A percentile compares a stretch with the other conserved stretches of the same genome.
These are phyloP conservation scores for Penicillium coffeae DNA, from an alignment of 495 filamentous ascomycete genomes.

Conservation along the genomic window DNA sequence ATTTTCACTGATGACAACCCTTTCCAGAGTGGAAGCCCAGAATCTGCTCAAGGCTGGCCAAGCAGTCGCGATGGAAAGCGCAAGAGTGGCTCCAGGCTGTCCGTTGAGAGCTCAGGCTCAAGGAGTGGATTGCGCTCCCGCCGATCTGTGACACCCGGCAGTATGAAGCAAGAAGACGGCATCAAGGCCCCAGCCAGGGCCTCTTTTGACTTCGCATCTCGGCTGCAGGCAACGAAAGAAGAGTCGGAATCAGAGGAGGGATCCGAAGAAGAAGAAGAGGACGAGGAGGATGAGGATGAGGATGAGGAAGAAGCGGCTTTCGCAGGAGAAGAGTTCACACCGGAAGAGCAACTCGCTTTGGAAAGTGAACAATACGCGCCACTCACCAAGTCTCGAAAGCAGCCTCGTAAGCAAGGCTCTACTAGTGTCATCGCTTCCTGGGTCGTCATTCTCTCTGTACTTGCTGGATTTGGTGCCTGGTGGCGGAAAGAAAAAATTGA, in stretches of 20 bases:
- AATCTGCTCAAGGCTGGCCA: constrained; percentile 25
- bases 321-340: constrained; percentile 86
- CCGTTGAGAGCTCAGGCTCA: constrained; percentile 27
- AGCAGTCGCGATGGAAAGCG: constrained; percentile 44
- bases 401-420: constrained; percentile 30
- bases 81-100: constrained; percentile 44
- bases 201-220: constrained; percentile 43
- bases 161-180: constrained; percentile 37
- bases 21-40: constrained; percentile 80
- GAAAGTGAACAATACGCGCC: constrained; percentile 44
- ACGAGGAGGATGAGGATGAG: constrained; percentile 47
- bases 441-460: constrained; percentile 59
- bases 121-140: constrained; percentile 37
- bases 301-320: too few relatives aligned
- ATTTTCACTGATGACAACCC: constrained; percentile 88
- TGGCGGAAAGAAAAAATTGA: constrained; percentile 92
- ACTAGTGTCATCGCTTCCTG: constrained; percentile 54
- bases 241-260: constrained; percentile 23
- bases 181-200: constrained; percentile 34
- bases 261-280: constrained; percentile 35
- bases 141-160: constrained; percentile 30
- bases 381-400: constrained; percentile 30
- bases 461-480: constrained; percentile 72
- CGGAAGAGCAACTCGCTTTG: constrained; percentile 79
- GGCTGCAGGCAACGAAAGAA: constrained; percentile 21